Evolutionary conservation across 305 asterid species (phyloP).

Genomic region (Fraxinus floribunda): DNA sequence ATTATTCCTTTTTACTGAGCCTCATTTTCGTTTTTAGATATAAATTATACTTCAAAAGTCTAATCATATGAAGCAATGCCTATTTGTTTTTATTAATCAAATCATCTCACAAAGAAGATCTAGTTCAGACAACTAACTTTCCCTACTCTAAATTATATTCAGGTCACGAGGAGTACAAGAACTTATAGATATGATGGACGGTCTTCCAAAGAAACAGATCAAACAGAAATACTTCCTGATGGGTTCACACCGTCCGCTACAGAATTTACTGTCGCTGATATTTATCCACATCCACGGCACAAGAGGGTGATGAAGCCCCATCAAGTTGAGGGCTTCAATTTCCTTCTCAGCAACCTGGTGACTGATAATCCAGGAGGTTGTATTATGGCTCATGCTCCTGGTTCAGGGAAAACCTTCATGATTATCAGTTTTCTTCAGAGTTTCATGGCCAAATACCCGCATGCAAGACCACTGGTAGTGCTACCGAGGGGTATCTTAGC

Average conservation of each 20-base stretch:
- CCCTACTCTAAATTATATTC: not conserved
- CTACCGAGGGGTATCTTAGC: not conserved
- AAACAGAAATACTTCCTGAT: not conserved
- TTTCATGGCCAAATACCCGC: slow-evolving; percentile 2
- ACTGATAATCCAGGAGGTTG: not conserved
- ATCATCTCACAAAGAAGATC: slow-evolving; percentile 18
- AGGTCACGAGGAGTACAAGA: not conserved
- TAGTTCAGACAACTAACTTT: slow-evolving; percentile 9
- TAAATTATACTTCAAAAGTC: not conserved
- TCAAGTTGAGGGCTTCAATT: slow-evolving; percentile 92
- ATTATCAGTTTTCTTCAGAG: slow-evolving; percentile 4
- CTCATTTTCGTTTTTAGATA: not conserved
- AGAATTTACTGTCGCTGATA: not conserved
- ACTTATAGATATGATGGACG: not conserved
- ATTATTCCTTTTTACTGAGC: not conserved
- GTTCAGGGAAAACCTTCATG: slow-evolving; percentile 7
- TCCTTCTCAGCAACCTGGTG: slow-evolving; percentile 58
- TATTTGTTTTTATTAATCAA: slow-evolving; percentile 5
- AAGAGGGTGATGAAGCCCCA: slow-evolving; percentile 8
- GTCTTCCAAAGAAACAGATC: not conserved
- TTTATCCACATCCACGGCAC: slow-evolving; percentile 4
- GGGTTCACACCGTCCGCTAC: not conserved
- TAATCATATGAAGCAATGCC: not conserved
- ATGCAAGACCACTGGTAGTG: not conserved
- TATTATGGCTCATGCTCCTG: slow-evolving; percentile 8